These are phyloP conservation scores for Fusarium fracticaudum DNA, from an alignment of 2,329 filamentous ascomycete species.

Conservation along the genomic window DNA sequence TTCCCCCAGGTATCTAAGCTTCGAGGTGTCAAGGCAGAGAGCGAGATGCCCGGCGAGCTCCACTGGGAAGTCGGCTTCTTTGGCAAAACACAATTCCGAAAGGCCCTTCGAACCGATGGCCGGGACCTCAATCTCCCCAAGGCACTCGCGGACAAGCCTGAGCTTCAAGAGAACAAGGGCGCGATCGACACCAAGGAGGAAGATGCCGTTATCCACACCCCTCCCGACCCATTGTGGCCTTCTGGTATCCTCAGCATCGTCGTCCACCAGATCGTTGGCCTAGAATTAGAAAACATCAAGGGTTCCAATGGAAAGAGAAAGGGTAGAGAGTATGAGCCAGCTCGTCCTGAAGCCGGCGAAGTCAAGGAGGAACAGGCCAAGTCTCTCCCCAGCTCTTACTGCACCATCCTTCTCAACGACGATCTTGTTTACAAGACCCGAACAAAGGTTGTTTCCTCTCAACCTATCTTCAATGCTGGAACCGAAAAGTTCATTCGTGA, in stretches of 20 bases:
- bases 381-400: slow-evolving; percentile 88
- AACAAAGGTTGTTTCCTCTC: slow-evolving; percentile 90
- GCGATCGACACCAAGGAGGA: slow-evolving; percentile 75
- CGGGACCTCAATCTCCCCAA: slow-evolving; percentile 81
- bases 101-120: slow-evolving; percentile 85
- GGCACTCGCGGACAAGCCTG: slow-evolving; percentile 75
- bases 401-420: slow-evolving; percentile 90
- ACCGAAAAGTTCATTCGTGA: slow-evolving; percentile 93
- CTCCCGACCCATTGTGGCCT: slow-evolving; percentile 95
- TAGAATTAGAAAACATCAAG: slow-evolving; percentile 91
- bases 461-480: slow-evolving; percentile 96
- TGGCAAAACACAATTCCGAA: slow-evolving; percentile 86
- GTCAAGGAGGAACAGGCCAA: slow-evolving; percentile 85
- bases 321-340: slow-evolving; percentile 88
- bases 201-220: slow-evolving; percentile 87
- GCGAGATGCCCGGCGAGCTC: slow-evolving; percentile 89
- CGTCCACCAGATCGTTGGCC: slow-evolving; percentile 93
- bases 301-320: slow-evolving; percentile 84
- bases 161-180: slow-evolving; percentile 87
- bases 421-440: slow-evolving; percentile 93
- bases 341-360: slow-evolving; percentile 82
- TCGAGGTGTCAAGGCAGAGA: slow-evolving; percentile 82
- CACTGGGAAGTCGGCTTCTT: slow-evolving; percentile 98
- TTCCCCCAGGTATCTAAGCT: slow-evolving; percentile 88
- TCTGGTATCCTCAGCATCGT: slow-evolving; percentile 88